phyloP scores from a whole-genome alignment of 2,329 filamentous ascomycete species.

The Eutypella sp. region DNA sequence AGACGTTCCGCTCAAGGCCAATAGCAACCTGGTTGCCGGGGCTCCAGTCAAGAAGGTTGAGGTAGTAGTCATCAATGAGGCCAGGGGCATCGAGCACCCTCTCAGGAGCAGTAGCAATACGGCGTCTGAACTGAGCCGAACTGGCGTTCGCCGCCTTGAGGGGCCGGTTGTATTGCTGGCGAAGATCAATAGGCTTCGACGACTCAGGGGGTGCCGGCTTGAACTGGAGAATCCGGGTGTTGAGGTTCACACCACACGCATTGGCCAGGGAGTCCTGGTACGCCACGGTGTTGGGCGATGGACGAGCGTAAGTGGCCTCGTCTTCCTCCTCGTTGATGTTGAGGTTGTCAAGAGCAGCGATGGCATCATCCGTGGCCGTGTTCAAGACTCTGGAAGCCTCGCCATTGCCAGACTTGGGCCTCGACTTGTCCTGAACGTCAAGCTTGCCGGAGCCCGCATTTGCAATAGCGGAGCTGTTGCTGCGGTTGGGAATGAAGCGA shows the following conservation, averaged over 20 bases:
- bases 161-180: conserved; percentile 96
- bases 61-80: conserved; percentile 96
- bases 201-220: conserved; percentile 98
- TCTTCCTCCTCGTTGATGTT: conserved; percentile 70
- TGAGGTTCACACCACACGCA: conserved; percentile 87
- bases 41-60: conserved; percentile 98
- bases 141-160: conserved; percentile 70
- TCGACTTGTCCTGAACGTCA: conserved; percentile 62
- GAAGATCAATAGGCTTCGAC: conserved; percentile 94
- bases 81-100: conserved; percentile 94
- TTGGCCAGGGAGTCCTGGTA: conserved; percentile 89
- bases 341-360: conserved; percentile 73
- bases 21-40: conserved; percentile 97
- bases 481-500: conserved; percentile 93
- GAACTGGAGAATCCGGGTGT: conserved; percentile 94
- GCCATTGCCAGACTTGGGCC: conserved; percentile 63
- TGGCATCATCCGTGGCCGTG: conserved; percentile 73
- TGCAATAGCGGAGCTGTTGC: conserved; percentile 80
- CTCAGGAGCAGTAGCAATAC: conserved; percentile 91
- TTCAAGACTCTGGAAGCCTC: conserved; percentile 75
- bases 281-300: conserved; percentile 80
- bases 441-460: conserved; percentile 81
- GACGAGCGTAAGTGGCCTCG: conserved; percentile 64
- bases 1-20: conserved; percentile 92
- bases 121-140: conserved; percentile 82